Percentiles rank a stretch among this genome's conserved stretches.
phyloP scores from a whole-genome alignment of 1,284 basidiomycete species.

The Phlebopus sp. region DNA sequence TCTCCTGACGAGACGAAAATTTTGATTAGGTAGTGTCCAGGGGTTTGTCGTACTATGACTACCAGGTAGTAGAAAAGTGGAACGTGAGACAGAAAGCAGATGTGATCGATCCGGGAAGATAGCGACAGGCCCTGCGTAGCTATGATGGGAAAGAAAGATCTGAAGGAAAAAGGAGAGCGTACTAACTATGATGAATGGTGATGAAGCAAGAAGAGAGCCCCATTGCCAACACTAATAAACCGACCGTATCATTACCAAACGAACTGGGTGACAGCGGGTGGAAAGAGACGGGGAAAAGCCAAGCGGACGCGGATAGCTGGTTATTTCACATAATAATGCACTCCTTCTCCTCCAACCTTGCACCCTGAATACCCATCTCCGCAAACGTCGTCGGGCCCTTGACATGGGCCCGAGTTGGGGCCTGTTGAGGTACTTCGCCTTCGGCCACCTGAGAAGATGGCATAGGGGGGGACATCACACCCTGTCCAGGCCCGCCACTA shows the following conservation, averaged over 20 bases:
- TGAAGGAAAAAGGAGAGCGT: no score
- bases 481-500: constrained; percentile 10
- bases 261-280: constrained; percentile 1
- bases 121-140: no score
- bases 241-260: background rate
- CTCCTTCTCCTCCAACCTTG: constrained; percentile 73
- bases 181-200: no score
- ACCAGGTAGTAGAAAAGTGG: no score
- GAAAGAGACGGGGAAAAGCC: background rate
- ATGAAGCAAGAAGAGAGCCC: no score
- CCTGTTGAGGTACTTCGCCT: constrained; percentile 6
- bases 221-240: no score
- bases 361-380: constrained; percentile 86
- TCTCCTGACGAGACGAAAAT: no score
- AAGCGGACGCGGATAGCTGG: background rate
- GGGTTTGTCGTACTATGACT: no score
- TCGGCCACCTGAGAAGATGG: constrained; percentile 6
- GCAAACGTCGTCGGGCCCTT: constrained; percentile 79
- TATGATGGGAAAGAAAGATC: no score
- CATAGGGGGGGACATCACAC: constrained; percentile 12
- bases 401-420: constrained; percentile 1
- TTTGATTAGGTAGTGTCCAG: no score
- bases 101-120: no score
- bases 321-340: constrained; percentile 73
- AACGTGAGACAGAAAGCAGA: no score